phyloP scores from a whole-genome alignment of 1,284 basidiomycete species.

The Apiotrichum sp. region DNA sequence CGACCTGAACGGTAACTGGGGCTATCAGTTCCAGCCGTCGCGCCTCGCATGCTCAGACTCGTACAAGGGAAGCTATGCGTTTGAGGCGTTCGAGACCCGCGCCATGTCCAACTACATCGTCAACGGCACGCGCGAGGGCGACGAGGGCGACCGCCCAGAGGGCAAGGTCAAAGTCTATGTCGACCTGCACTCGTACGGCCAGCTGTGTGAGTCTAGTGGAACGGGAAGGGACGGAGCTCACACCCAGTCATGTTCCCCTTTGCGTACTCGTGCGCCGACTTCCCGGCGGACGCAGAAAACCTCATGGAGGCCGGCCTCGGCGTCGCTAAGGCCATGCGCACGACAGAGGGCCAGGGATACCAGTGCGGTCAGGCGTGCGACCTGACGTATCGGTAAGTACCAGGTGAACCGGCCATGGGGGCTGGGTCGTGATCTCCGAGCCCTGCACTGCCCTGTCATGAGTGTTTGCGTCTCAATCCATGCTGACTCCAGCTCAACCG shows the following conservation, averaged over 20 bases:
- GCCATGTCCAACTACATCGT: conserved; percentile 66
- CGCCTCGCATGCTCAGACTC: conserved; percentile 57
- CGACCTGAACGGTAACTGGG: conserved; percentile 76
- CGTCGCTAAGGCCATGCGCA: conserved; percentile 58
- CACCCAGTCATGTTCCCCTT: conserved; percentile 58
- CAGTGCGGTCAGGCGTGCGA: conserved; percentile 63
- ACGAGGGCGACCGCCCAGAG: conserved; percentile 16
- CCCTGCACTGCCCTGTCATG: neutral
- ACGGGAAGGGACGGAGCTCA: neutral
- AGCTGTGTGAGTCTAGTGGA: conserved; percentile 60
- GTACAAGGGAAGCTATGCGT: conserved; percentile 65
- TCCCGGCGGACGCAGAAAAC: conserved; percentile 72
- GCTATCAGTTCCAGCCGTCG: conserved; percentile 42
- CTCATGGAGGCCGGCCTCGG: conserved; percentile 70
- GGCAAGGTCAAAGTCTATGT: conserved; percentile 56
- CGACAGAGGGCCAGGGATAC: conserved; percentile 53
- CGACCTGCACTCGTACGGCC: conserved; percentile 75
- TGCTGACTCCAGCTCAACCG: conserved; percentile 47
- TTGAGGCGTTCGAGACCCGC: conserved; percentile 68
- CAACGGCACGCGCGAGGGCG: conserved; percentile 33
- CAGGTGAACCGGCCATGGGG: neutral
- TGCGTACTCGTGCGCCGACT: conserved; percentile 63
- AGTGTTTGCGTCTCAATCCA: too few relatives aligned
- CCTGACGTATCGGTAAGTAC: conserved; percentile 57
- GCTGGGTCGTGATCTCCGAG: neutral